A percentile compares a stretch with the other conserved stretches of the same genome.
phyloP scores from a whole-genome alignment of 2,329 filamentous ascomycete genomes.

The Mycosphaerelloides madeirae region DNA sequence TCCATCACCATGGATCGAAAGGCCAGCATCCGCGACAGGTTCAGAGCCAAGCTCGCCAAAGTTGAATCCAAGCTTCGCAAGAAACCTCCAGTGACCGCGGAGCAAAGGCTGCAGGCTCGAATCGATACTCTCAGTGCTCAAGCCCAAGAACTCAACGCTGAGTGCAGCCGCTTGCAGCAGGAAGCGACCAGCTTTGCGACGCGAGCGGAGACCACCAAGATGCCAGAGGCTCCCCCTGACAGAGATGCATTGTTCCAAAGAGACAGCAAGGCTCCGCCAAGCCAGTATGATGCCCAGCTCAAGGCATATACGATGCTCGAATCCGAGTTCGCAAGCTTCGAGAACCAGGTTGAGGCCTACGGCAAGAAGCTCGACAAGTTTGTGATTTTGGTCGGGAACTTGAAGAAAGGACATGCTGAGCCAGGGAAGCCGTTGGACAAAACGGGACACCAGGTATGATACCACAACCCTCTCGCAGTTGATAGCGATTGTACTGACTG shows the following conservation, averaged over 20 bases:
- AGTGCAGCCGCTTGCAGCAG: background rate
- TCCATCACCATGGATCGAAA: background rate
- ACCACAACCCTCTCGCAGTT: too few relatives aligned
- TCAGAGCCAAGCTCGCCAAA: background rate
- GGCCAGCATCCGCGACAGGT: background rate
- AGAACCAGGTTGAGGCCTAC: slow-evolving; percentile 1
- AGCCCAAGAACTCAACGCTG: slow-evolving; percentile 4
- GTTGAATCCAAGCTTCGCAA: slow-evolving; percentile 4
- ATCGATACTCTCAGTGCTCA: slow-evolving; percentile 4
- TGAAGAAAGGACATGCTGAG: slow-evolving; percentile 1
- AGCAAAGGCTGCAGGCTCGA: slow-evolving; percentile 5
- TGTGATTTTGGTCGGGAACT: background rate
- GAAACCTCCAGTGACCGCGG: slow-evolving; percentile 4
- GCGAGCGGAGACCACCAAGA: slow-evolving; percentile 4
- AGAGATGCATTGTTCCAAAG: slow-evolving; percentile 8
- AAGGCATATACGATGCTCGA: slow-evolving; percentile 1
- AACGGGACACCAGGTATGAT: slow-evolving; percentile 2
- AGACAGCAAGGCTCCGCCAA: slow-evolving; percentile 1
- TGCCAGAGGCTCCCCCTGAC: slow-evolving; percentile 3
- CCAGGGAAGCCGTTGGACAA: slow-evolving; percentile 3
- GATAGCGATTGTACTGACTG: background rate
- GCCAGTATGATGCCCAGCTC: slow-evolving; percentile 9
- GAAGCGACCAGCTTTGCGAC: slow-evolving; percentile 1
- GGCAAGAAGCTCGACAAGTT: slow-evolving; percentile 5
- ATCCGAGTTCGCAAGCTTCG: slow-evolving; percentile 2